Conservation (phyloP, 805 yeast species). For the Brettanomyces bruxellensis region DNA sequence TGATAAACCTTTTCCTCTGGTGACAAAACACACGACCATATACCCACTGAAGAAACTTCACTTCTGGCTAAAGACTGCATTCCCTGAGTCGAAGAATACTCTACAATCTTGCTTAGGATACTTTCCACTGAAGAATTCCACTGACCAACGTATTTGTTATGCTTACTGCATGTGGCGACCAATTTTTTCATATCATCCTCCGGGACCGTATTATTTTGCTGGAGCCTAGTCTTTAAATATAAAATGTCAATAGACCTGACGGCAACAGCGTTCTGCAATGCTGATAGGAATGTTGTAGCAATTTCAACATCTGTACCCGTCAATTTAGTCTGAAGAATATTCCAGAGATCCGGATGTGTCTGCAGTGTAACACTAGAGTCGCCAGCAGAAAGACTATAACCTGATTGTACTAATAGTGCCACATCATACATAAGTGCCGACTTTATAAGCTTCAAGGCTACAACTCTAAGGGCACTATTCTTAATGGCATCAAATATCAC, state of each 20-base stretch:
- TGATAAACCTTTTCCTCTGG: slow-evolving; percentile 52
- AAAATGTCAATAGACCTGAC: slow-evolving; percentile 15
- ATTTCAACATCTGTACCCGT: slow-evolving; percentile 10
- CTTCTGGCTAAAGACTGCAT: slow-evolving; percentile 30
- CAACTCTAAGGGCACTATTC: slow-evolving; percentile 5
- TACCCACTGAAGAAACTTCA: slow-evolving; percentile 42
- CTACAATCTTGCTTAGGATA: slow-evolving; percentile 18
- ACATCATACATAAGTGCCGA: slow-evolving; percentile 18
- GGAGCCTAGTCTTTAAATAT: slow-evolving; percentile 7
- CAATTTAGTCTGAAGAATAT: slow-evolving; percentile 15
- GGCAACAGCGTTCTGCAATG: slow-evolving; percentile 10
- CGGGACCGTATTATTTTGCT: slow-evolving; percentile 1
- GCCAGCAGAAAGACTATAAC: slow-evolving; percentile 9
- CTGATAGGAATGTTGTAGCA: slow-evolving; percentile 9
- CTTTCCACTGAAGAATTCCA: slow-evolving; percentile 13
- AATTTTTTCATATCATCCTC: slow-evolving; percentile 14
- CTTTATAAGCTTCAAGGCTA: slow-evolving; percentile 13
- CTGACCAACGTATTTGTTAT: slow-evolving; percentile 16
- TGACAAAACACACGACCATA: slow-evolving; percentile 70
- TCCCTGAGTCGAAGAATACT: slow-evolving; percentile 11
- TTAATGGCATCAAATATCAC: slow-evolving; percentile 18
- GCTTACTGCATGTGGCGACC: slow-evolving; percentile 18
- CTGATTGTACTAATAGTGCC: slow-evolving; percentile 14
- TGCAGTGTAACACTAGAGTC: slow-evolving; percentile 12
- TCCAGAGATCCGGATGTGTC: slow-evolving; percentile 18